These are phyloP conservation scores for Suillus plorans DNA, from an alignment of 768 basidiomycete genomes.

Conservation along the genomic window DNA sequence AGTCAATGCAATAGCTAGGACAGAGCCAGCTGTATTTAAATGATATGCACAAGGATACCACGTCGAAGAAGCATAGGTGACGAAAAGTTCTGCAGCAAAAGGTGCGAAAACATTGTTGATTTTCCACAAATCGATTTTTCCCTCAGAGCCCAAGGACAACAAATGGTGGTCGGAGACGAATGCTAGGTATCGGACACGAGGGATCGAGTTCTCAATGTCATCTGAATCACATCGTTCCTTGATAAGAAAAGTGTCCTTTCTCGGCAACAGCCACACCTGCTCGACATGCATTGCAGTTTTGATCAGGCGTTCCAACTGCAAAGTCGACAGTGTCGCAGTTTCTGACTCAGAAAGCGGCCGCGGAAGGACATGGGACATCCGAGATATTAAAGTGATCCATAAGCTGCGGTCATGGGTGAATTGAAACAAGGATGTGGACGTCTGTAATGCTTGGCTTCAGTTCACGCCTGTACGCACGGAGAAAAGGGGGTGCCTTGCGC, in stretches of 20 bases:
- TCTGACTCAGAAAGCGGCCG: slow-evolving; percentile 17
- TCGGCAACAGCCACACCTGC: slow-evolving; percentile 16
- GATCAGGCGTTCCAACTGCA: slow-evolving; percentile 17
- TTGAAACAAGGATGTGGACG: slow-evolving; percentile 20
- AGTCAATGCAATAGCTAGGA: slow-evolving; percentile 18
- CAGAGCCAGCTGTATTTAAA: slow-evolving; percentile 5
- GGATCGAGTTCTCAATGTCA: not conserved
- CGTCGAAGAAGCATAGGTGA: not conserved
- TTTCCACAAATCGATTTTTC: slow-evolving; percentile 19
- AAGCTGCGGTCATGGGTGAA: slow-evolving; percentile 19
- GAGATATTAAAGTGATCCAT: slow-evolving; percentile 19
- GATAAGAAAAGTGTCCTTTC: slow-evolving; percentile 4
- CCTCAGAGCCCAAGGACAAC: slow-evolving; percentile 14
- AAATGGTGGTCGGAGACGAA: slow-evolving; percentile 24
- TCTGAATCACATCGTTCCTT: not conserved
- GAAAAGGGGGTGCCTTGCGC: slow-evolving; percentile 13
- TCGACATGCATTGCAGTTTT: slow-evolving; percentile 15
- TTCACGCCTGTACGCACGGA: not conserved
- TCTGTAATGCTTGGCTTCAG: slow-evolving; percentile 14
- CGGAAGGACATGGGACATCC: slow-evolving; percentile 13
- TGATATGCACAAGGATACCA: slow-evolving; percentile 4
- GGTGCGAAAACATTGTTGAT: not conserved
- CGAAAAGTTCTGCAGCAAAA: not conserved
- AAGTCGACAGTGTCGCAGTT: slow-evolving; percentile 9
- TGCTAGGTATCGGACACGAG: slow-evolving; percentile 2